Conservation (phyloP, 1,139 yeast species). For the Nadsonia starkeyi-henricii region DNA sequence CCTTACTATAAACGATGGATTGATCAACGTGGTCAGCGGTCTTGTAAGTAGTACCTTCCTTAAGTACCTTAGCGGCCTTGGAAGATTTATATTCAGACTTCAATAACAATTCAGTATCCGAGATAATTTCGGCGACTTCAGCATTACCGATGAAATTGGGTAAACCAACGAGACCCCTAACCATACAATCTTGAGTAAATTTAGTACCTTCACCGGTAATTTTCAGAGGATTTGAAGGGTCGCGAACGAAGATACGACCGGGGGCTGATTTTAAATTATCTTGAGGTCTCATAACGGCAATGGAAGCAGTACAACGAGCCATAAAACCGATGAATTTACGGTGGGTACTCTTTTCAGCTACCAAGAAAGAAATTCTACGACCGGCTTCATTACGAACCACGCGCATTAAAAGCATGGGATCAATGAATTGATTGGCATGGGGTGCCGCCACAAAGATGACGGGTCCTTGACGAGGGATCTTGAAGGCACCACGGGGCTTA, state of each 20-base stretch:
- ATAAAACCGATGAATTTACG: slow-evolving; percentile 58
- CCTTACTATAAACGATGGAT: slow-evolving; percentile 63
- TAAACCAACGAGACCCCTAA: slow-evolving; percentile 59
- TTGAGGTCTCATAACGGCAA: slow-evolving; percentile 87
- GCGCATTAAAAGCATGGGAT: slow-evolving; percentile 73
- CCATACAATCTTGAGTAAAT: slow-evolving; percentile 52
- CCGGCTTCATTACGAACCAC: slow-evolving; percentile 61
- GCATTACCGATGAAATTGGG: slow-evolving; percentile 71
- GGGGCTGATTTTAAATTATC: slow-evolving; percentile 53
- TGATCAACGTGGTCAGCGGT: slow-evolving; percentile 78
- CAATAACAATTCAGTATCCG: slow-evolving; percentile 61
- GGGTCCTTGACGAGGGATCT: slow-evolving; percentile 74
- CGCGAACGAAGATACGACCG: slow-evolving; percentile 46
- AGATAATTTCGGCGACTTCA: slow-evolving; percentile 52
- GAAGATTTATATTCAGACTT: slow-evolving; percentile 59
- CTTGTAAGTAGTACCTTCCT: slow-evolving; percentile 49
- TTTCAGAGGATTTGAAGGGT: slow-evolving; percentile 28
- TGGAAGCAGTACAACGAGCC: slow-evolving; percentile 63
- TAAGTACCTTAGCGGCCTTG: slow-evolving; percentile 24
- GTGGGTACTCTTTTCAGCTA: slow-evolving; percentile 71
- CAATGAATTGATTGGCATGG: slow-evolving; percentile 93
- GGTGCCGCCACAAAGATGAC: slow-evolving; percentile 95
- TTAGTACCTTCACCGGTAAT: slow-evolving; percentile 55
- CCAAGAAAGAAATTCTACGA: slow-evolving; percentile 68
- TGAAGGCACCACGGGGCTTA: slow-evolving; percentile 79